phyloP scores from a whole-genome alignment of 2,329 filamentous ascomycete species.

The Alternaria rosae region DNA sequence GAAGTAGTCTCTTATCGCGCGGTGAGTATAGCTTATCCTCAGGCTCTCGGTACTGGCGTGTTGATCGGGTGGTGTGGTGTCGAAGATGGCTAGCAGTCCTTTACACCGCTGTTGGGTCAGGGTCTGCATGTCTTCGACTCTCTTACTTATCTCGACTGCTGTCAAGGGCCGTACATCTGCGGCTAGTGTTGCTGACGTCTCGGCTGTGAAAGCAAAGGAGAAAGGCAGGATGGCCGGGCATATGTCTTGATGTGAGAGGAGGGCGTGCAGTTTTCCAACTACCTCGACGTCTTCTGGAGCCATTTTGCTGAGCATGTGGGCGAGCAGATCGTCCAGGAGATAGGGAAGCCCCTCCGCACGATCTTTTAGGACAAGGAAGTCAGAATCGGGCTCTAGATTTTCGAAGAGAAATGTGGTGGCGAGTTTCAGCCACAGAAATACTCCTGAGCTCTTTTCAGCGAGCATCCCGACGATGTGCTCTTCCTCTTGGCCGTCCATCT shows the following conservation, averaged over 20 bases:
- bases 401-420: constrained; percentile 33
- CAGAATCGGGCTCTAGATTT: constrained; percentile 26
- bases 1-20: constrained; percentile 33
- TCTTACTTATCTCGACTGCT: constrained; percentile 22
- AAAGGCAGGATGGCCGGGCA: constrained; percentile 30
- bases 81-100: constrained; percentile 32
- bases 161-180: constrained; percentile 30
- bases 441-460: constrained; percentile 34
- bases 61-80: constrained; percentile 21
- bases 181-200: constrained; percentile 27
- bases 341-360: constrained; percentile 34
- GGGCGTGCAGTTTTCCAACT: constrained; percentile 29
- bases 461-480: constrained; percentile 28
- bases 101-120: constrained; percentile 29
- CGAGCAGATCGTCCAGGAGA: constrained; percentile 34
- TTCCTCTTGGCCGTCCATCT: constrained; percentile 32
- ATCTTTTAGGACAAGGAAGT: constrained; percentile 30
- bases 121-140: constrained; percentile 26
- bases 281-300: constrained; percentile 27
- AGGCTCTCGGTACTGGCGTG: constrained; percentile 16
- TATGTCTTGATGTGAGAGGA: constrained; percentile 33
- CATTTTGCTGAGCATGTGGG: constrained; percentile 32
- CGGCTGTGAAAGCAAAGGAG: constrained; percentile 31
- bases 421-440: constrained; percentile 40
- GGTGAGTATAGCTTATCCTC: constrained; percentile 38